Percentiles rank a stretch among this genome's conserved stretches.
These are phyloP conservation scores for Aurantiochytrium sp. DNA, from an alignment of 108 stramenopile species.

Conservation along the genomic window DNA sequence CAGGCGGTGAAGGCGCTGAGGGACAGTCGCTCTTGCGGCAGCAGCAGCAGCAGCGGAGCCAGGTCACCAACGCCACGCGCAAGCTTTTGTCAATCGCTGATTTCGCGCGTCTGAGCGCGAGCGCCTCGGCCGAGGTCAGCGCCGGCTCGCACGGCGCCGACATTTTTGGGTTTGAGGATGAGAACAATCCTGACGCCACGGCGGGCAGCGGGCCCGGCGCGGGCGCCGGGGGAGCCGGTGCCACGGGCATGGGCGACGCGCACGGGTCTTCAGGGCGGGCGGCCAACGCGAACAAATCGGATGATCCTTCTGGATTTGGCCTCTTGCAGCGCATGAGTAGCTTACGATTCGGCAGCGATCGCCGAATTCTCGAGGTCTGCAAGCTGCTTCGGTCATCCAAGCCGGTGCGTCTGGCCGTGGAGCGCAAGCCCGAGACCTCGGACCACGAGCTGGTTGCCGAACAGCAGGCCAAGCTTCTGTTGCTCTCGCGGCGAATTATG, in stretches of 20 bases:
- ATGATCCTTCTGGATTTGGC: constrained; percentile 40
- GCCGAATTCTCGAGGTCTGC: constrained; percentile 77
- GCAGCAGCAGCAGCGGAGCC: background rate
- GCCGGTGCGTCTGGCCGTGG: constrained; percentile 71
- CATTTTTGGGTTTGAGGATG: background rate
- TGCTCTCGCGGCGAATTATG: constrained; percentile 74
- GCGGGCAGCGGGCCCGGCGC: too few species aligned
- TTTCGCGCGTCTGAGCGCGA: background rate
- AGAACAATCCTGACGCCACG: background rate
- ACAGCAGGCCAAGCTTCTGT: constrained; percentile 75
- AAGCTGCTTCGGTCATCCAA: constrained; percentile 78
- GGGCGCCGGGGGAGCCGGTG: background rate
- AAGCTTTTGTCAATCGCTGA: background rate
- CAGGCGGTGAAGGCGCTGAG: background rate
- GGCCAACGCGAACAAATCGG: too few species aligned
- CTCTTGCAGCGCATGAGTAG: constrained; percentile 67
- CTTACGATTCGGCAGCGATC: constrained; percentile 81
- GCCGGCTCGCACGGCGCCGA: background rate
- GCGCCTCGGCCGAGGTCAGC: constrained; percentile 14
- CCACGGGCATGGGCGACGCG: too few species aligned
- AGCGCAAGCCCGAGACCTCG: constrained; percentile 71
- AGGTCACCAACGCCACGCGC: background rate
- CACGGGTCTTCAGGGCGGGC: too few species aligned
- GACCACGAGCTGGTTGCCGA: constrained; percentile 81
- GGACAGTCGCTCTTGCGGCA: background rate